Conservation (phyloP, 2,329 filamentous ascomycete genomes). For the Raffaelea deltoideospora region DNA sequence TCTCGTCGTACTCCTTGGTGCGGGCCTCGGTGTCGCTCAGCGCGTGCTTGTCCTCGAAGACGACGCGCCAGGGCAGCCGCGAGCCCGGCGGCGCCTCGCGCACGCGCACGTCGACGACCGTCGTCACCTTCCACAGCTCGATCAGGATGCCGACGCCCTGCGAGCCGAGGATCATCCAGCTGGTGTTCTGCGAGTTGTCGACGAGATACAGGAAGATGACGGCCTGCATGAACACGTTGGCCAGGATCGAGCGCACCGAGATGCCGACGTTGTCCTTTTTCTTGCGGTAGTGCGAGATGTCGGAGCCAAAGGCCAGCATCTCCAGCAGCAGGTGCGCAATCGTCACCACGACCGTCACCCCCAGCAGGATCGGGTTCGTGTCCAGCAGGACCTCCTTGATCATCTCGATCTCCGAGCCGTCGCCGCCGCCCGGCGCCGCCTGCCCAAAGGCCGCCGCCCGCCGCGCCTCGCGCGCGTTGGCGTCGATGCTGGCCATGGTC, state of each 20-base stretch:
- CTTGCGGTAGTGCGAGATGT: constrained; percentile 96
- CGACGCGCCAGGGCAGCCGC: constrained; percentile 61
- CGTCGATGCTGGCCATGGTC: constrained; percentile 69
- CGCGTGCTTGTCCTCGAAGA: constrained; percentile 93
- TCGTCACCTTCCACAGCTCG: constrained; percentile 87
- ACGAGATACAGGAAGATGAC: constrained; percentile 94
- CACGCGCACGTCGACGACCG: constrained; percentile 77
- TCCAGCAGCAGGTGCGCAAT: constrained; percentile 91
- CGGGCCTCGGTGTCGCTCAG: constrained; percentile 91
- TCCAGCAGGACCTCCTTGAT: constrained; percentile 91
- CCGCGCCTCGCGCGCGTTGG: constrained; percentile 71
- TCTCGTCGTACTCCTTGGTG: constrained; percentile 96
- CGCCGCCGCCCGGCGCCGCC: constrained; percentile 59
- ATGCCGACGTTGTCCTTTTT: constrained; percentile 99
- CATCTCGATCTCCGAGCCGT: constrained; percentile 90
- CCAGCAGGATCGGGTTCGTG: constrained; percentile 82
- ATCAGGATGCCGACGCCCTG: constrained; percentile 68
- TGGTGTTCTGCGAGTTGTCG: constrained; percentile 95
- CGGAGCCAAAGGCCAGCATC: constrained; percentile 89
- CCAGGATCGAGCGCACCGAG: constrained; percentile 86
- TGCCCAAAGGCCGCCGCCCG: constrained; percentile 62
- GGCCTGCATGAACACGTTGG: constrained; percentile 93
- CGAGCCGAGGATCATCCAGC: constrained; percentile 95
- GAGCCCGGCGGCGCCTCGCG: constrained; percentile 53
- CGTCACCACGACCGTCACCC: constrained; percentile 68